These are phyloP conservation scores for Colletotrichum tropicale DNA, from an alignment of 2,329 filamentous ascomycete species.

Conservation along the genomic window DNA sequence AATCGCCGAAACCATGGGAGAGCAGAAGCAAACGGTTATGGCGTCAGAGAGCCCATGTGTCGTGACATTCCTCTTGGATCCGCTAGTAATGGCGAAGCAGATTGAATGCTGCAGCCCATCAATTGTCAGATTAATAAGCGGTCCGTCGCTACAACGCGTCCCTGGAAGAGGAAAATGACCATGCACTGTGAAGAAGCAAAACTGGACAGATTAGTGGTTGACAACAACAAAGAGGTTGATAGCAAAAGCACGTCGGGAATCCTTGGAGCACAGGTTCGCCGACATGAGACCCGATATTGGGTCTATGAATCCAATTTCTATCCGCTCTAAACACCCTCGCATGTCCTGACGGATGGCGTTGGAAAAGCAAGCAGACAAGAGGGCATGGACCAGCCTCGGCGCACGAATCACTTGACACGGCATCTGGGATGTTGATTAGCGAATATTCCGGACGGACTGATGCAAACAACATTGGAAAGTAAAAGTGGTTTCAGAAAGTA, in stretches of 20 bases:
- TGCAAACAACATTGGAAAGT: neutral
- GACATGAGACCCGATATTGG: neutral
- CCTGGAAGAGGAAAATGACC: neutral
- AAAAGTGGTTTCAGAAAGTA: constrained; percentile 10
- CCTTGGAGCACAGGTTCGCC: constrained; percentile 2
- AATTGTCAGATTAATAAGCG: constrained; percentile 49
- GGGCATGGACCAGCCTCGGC: neutral
- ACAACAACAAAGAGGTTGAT: neutral
- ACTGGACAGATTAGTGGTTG: constrained; percentile 11
- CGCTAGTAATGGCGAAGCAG: constrained; percentile 57
- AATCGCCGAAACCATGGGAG: constrained; percentile 57
- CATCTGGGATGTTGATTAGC: neutral
- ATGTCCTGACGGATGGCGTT: neutral
- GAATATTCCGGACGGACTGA: neutral
- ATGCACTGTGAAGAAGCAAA: neutral
- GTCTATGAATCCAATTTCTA: constrained; percentile 18
- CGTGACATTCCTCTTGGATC: constrained; percentile 58
- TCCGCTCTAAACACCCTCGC: constrained; percentile 14
- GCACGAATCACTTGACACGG: neutral
- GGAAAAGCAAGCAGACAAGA: neutral
- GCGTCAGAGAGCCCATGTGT: constrained; percentile 66
- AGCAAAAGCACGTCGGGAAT: constrained; percentile 14
- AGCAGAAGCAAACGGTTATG: constrained; percentile 34
- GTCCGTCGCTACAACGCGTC: constrained; percentile 35
- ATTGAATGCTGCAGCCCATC: constrained; percentile 57